phyloP scores from a whole-genome alignment of 176 grass and related monocot species.

The Calamus simplicifolius region DNA sequence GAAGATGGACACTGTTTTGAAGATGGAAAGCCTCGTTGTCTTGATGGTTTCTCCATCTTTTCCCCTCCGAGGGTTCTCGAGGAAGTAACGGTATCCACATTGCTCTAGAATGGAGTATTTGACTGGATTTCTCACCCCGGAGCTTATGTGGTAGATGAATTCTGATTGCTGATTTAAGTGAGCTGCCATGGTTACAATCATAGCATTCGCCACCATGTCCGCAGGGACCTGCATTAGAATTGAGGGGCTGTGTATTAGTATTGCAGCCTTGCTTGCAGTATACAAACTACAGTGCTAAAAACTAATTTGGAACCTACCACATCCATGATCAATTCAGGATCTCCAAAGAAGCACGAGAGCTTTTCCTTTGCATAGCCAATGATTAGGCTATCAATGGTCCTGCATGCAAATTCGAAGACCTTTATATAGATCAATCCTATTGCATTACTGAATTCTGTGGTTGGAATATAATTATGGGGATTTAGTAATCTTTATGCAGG shows the following conservation, averaged over 20 bases:
- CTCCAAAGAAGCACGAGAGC: conserved; percentile 54
- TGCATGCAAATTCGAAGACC: neutral
- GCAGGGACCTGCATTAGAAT: conserved; percentile 53
- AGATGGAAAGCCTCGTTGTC: conserved; percentile 42
- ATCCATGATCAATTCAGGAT: conserved; percentile 49
- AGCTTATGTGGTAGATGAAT: conserved; percentile 45
- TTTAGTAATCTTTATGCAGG: too few species aligned
- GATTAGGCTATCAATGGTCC: conserved; percentile 75
- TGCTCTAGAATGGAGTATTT: conserved; percentile 41
- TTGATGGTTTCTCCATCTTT: conserved; percentile 50
- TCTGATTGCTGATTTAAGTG: conserved; percentile 21
- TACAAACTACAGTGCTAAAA: too few species aligned
- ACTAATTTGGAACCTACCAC: conserved; percentile 26
- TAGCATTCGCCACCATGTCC: conserved; percentile 88
- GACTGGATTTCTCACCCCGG: conserved; percentile 56
- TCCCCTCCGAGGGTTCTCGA: conserved; percentile 47
- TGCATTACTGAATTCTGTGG: too few species aligned
- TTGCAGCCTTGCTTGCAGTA: neutral
- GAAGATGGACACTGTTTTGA: conserved; percentile 38
- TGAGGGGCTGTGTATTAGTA: neutral
- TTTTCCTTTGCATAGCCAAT: conserved; percentile 65
- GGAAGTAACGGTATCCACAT: conserved; percentile 42
- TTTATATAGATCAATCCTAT: too few species aligned
- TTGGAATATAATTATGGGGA: too few species aligned
- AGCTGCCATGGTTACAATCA: conserved; percentile 45